Conservation (phyloP, 495 filamentous ascomycete species). For the Neurospora sp. region DNA sequence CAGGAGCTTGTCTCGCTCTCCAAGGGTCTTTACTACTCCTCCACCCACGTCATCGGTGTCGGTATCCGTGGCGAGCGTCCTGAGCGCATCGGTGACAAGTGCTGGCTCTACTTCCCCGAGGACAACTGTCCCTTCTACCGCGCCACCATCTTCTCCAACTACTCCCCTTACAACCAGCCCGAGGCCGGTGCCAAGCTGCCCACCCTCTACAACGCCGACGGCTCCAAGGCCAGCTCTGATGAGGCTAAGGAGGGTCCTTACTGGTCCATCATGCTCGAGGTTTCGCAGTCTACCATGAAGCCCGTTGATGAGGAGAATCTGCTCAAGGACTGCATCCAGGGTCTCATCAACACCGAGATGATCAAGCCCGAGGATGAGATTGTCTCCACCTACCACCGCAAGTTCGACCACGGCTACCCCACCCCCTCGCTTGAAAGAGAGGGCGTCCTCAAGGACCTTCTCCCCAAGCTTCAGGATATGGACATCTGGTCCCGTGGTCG, state of each 20-base stretch:
- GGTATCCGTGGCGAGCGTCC: conserved; percentile 86
- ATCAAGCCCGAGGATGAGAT: conserved; percentile 85
- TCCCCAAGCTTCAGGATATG: conserved; percentile 81
- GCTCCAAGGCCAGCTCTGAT: conserved; percentile 59
- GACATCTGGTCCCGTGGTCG: conserved; percentile 94
- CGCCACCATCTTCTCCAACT: conserved; percentile 99
- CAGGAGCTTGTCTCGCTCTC: conserved; percentile 68
- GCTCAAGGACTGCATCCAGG: conserved; percentile 84
- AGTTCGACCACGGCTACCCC: conserved; percentile 98
- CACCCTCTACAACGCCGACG: conserved; percentile 75
- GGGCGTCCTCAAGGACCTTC: conserved; percentile 81
- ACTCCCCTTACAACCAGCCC: conserved; percentile 97
- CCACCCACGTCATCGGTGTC: conserved; percentile 94
- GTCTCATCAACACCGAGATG: conserved; percentile 95
- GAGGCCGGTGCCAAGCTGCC: conserved; percentile 70
- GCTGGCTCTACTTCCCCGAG: conserved; percentile 99
- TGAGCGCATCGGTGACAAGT: conserved; percentile 98
- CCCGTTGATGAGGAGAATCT: conserved; percentile 76
- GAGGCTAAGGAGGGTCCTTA: conserved; percentile 79
- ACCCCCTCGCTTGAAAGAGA: conserved; percentile 93
- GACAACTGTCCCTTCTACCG: conserved; percentile 99
- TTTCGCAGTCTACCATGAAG: conserved; percentile 94
- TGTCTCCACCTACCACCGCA: conserved; percentile 95
- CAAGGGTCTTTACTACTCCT: conserved; percentile 94
- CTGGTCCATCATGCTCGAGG: conserved; percentile 99